These are phyloP conservation scores for Pyrus hybrid DNA, from an alignment of 331 rosid genomes.

Conservation along the genomic window DNA sequence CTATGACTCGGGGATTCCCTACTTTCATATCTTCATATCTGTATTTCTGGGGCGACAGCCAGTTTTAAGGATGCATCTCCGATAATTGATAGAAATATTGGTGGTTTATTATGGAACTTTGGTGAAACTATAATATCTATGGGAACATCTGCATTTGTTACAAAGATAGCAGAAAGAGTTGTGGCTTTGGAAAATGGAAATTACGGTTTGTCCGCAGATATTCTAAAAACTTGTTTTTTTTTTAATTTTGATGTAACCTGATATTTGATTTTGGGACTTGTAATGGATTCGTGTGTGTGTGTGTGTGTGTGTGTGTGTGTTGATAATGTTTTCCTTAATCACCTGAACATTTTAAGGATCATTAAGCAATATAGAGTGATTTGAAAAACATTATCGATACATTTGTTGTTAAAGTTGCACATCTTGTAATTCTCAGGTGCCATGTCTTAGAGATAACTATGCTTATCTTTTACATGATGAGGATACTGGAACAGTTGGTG, in stretches of 20 bases:
- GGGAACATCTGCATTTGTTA: neutral
- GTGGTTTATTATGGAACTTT: neutral
- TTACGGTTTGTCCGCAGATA: neutral
- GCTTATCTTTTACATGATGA: constrained; percentile 84
- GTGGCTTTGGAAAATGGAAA: neutral
- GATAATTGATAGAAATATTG: neutral
- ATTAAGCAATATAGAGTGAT: neutral
- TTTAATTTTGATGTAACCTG: neutral
- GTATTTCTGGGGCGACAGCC: neutral
- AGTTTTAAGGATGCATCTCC: neutral
- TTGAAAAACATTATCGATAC: neutral
- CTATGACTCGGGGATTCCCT: neutral
- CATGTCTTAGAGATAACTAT: constrained; percentile 82
- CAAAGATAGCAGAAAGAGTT: too few species aligned
- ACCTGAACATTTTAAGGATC: neutral
- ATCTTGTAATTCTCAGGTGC: constrained; percentile 52
- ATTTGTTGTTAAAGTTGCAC: neutral
- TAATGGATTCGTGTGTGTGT: neutral
- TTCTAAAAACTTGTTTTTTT: neutral
- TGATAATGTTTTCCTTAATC: neutral
- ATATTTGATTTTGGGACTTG: neutral
- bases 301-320: neutral
- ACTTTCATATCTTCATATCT: neutral
- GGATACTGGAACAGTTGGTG: constrained; percentile 94
- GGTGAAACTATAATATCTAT: neutral